phyloP scores from a whole-genome alignment of 352 stramenopile species.

The Phytophthora boehmeriae region DNA sequence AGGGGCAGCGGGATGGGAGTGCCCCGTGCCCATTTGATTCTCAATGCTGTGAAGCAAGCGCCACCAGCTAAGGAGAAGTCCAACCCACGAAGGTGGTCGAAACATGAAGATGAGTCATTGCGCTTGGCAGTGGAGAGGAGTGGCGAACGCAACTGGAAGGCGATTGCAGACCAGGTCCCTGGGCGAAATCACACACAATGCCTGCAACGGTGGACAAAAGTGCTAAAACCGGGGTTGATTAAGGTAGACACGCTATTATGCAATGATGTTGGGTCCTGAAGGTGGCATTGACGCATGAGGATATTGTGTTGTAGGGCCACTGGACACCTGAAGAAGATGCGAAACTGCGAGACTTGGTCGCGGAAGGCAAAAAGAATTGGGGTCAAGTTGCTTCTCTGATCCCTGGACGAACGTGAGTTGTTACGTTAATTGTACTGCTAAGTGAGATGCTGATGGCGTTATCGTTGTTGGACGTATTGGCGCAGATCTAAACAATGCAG shows the following conservation, averaged over 20 bases:
- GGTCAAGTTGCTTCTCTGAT: constrained; percentile 85
- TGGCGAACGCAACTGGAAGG: constrained; percentile 90
- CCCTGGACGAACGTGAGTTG: constrained; percentile 78
- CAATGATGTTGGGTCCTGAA: not conserved
- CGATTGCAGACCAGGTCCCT: constrained; percentile 91
- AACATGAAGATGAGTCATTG: constrained; percentile 86
- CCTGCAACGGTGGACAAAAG: constrained; percentile 93
- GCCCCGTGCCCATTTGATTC: constrained; percentile 70
- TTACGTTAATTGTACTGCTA: not conserved
- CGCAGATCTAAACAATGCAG: constrained; percentile 93
- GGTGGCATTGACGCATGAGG: constrained; percentile 3
- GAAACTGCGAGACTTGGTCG: constrained; percentile 83
- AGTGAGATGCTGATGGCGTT: constrained; percentile 1
- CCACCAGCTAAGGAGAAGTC: constrained; percentile 86
- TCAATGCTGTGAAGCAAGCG: constrained; percentile 78
- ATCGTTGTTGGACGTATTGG: constrained; percentile 21
- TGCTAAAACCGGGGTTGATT: constrained; percentile 92
- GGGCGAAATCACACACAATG: constrained; percentile 94
- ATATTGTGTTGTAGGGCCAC: constrained; percentile 62
- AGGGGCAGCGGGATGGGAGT: constrained; percentile 76
- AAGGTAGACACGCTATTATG: constrained; percentile 61
- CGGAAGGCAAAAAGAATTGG: constrained; percentile 92
- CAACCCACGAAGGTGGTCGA: constrained; percentile 84
- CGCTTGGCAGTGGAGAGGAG: constrained; percentile 84
- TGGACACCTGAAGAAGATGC: constrained; percentile 92